phyloP scores from a whole-genome alignment of 2,329 filamentous ascomycete genomes.

The Daldinia eschscholtzii region DNA sequence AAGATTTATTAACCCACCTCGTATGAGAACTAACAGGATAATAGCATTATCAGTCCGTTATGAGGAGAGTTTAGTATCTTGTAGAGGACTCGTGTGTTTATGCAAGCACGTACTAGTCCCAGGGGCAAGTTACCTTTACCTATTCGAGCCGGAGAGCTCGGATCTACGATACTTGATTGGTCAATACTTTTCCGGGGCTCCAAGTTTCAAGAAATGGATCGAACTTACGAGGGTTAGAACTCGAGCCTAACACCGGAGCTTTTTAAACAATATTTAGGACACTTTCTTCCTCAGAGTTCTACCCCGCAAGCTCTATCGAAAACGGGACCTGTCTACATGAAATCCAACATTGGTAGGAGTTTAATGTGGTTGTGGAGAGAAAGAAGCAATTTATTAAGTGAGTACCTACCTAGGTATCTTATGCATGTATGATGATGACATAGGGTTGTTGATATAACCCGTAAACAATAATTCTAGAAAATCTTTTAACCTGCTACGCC shows the following conservation, averaged over 20 bases:
- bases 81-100: background rate
- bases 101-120: constrained; percentile 5
- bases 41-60: background rate
- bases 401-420: too few relatives aligned
- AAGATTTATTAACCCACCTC: background rate
- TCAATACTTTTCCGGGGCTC: background rate
- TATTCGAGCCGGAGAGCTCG: constrained; percentile 22
- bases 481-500: background rate
- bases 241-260: background rate
- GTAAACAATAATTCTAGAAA: constrained; percentile 6
- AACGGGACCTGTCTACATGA: background rate
- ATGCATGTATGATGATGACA: background rate
- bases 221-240: background rate
- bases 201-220: constrained; percentile 2
- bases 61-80: background rate
- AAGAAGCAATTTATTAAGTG: background rate
- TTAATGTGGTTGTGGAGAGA: background rate
- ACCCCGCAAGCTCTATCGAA: background rate
- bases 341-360: background rate
- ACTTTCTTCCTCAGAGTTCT: background rate
- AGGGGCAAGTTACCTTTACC: constrained; percentile 24
- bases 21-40: background rate
- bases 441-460: background rate
- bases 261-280: background rate
- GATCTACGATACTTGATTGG: constrained; percentile 22